Conservation (phyloP, 371 early-diverging fungal species). For the Rhizomucor pusillus region DNA sequence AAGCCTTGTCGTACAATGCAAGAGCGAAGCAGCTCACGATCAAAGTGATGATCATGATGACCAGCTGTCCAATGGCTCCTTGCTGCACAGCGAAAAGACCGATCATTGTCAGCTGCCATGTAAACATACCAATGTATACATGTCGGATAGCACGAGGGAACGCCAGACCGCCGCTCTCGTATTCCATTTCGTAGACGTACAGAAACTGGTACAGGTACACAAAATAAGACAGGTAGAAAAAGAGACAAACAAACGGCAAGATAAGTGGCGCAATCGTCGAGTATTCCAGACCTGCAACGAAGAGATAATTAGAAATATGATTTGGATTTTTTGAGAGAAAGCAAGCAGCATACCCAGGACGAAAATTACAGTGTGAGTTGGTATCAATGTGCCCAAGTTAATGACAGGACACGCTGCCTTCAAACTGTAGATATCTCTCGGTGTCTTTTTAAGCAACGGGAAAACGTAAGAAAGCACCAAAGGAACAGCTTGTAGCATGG, state of each 20-base stretch:
- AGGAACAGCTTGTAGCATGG: constrained; percentile 66
- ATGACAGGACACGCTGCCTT: constrained; percentile 43
- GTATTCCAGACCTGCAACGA: constrained; percentile 65
- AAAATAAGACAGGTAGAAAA: constrained; percentile 70
- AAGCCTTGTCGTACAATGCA: constrained; percentile 57
- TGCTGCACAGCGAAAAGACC: constrained; percentile 65
- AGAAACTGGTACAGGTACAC: constrained; percentile 82
- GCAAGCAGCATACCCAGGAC: constrained; percentile 31
- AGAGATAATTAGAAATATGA: constrained; percentile 1
- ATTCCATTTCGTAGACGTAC: constrained; percentile 65
- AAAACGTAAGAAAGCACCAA: constrained; percentile 63
- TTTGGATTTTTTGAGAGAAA: background rate
- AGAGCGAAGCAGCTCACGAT: constrained; percentile 48
- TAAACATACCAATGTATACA: constrained; percentile 65
- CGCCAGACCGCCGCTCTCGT: constrained; percentile 67
- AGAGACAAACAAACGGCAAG: constrained; percentile 70
- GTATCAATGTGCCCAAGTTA: constrained; percentile 52
- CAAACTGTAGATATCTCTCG: constrained; percentile 64
- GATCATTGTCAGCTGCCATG: constrained; percentile 67
- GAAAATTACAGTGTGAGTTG: constrained; percentile 69
- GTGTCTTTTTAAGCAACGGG: constrained; percentile 69
- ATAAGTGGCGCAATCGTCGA: constrained; percentile 80
- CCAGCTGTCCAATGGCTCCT: constrained; percentile 41
- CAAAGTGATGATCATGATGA: constrained; percentile 54
- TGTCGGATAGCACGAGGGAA: constrained; percentile 70